Base-by-base conservation (phyloP, 116 monocot species). In the Posidonia oceanica region DNA sequence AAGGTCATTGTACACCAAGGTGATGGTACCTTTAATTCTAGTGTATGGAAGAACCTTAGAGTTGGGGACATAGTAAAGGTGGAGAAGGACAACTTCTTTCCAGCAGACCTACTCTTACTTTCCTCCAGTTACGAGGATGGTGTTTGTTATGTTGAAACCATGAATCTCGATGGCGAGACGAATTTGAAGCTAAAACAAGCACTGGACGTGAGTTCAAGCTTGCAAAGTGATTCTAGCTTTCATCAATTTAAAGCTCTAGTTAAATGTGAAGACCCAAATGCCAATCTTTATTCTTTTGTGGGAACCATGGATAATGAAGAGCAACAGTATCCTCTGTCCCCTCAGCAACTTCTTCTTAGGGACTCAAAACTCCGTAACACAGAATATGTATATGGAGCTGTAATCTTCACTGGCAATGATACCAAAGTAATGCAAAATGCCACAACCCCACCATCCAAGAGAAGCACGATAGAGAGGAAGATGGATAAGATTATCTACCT, bases 361-460 rank as follows among this genome's bases (percentile, higher is more conserved):
- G 93, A 89, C 63, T 93, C 93, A 11, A 93, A 92, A 18, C 80
- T 93, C 64, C 67, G 92, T 8, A 93, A 93, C 73, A 84, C 92
- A 0, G 88, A 92, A 20, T 79, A 80, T 61, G 56, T 86, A 40
- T 93, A 86, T 71, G 93, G 93, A 41, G 81, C 71, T 52, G 84
- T 89, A 7, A 67, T 89, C 52, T 93, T 93, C 74, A 88, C 93
- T 12, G 89, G 93, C 13, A 78, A 80, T 17, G 93, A 93, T 74
- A 86, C 93, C 54, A 93, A 93, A 63, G 93, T 84, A 3, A 93
- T 88, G 89, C 93, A 93, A 54, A 93, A 93, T 71, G 76, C 93
- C 36, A 93, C 86, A 5, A 75, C 79, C 7, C 89, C 93, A 8
- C 88, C 93, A 23, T 88, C 88, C 29, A 93, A 93, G 72, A 79